These are phyloP conservation scores for Aaosphaeria pasadenensis DNA, from an alignment of 2,329 filamentous ascomycete genomes.

Conservation along the genomic window DNA sequence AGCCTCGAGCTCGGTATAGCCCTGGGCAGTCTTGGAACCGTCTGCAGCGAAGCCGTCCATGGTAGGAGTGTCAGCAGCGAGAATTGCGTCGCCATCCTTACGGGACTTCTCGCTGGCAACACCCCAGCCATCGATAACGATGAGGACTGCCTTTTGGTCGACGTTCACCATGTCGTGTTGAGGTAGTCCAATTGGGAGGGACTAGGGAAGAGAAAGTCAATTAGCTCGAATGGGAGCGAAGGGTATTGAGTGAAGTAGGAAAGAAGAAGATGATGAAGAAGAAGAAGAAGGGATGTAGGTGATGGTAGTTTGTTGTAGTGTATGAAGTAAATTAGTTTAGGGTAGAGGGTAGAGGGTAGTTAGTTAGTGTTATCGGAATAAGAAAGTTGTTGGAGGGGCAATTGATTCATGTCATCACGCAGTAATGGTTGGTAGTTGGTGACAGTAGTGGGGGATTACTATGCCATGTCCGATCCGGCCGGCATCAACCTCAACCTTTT, in stretches of 20 bases:
- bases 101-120: slow-evolving; percentile 76
- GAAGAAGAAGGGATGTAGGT: too few species aligned
- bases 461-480: too few species aligned
- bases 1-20: slow-evolving; percentile 90
- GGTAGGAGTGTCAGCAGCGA: slow-evolving; percentile 84
- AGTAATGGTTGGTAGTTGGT: too few species aligned
- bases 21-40: slow-evolving; percentile 70
- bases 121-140: slow-evolving; percentile 99
- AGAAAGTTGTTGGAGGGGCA: not conserved
- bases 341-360: too few species aligned
- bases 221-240: too few species aligned
- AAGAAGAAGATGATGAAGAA: not conserved
- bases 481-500: too few species aligned
- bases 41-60: slow-evolving; percentile 80
- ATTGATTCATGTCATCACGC: too few species aligned
- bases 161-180: slow-evolving; percentile 59
- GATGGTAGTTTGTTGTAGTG: too few species aligned
- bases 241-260: not conserved
- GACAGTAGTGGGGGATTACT: too few species aligned
- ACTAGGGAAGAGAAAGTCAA: too few species aligned
- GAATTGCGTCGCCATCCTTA: slow-evolving; percentile 90
- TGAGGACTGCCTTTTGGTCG: slow-evolving; percentile 68
- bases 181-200: not conserved
- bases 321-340: too few species aligned
- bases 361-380: too few species aligned